Conservation (phyloP, 2,329 filamentous ascomycete species). For the Colletotrichum sp. region DNA sequence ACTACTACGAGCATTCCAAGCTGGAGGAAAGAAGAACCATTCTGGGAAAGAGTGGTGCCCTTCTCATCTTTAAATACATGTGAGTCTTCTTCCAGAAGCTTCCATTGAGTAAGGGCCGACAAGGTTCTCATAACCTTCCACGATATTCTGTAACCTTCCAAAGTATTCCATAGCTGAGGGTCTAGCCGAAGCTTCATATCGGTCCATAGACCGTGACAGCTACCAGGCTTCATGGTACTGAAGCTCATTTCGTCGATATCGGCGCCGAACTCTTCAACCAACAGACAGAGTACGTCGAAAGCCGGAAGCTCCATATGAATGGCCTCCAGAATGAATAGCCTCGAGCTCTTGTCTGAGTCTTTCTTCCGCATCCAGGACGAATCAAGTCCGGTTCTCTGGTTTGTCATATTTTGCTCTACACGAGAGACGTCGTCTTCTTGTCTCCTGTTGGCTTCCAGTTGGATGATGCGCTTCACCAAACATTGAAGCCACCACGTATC, state of each 20-base stretch:
- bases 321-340: slow-evolving; percentile 28
- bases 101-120: too few relatives aligned
- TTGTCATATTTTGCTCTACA: rapidly evolving
- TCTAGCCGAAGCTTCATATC: too few relatives aligned
- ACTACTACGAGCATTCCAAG: too few relatives aligned
- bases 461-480: slow-evolving; percentile 23
- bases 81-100: too few relatives aligned
- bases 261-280: slow-evolving; percentile 36
- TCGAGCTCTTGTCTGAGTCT: background rate
- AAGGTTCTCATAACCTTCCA: too few relatives aligned
- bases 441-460: slow-evolving; percentile 4
- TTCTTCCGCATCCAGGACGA: background rate
- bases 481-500: slow-evolving; percentile 19
- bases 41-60: too few relatives aligned
- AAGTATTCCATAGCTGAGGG: too few relatives aligned
- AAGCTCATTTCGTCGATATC: slow-evolving; percentile 30
- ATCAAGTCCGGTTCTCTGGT: background rate
- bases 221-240: rapidly evolving
- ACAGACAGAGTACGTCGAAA: slow-evolving; percentile 33
- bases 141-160: too few relatives aligned
- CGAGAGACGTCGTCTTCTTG: slow-evolving; percentile 1
- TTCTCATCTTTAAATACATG: too few relatives aligned
- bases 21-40: too few relatives aligned
- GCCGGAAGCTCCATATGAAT: slow-evolving; percentile 34
- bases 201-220: too few relatives aligned